Evolutionary conservation across 805 yeast genomes (phyloP).

Genomic region (Myxozyma melibiosi): DNA sequence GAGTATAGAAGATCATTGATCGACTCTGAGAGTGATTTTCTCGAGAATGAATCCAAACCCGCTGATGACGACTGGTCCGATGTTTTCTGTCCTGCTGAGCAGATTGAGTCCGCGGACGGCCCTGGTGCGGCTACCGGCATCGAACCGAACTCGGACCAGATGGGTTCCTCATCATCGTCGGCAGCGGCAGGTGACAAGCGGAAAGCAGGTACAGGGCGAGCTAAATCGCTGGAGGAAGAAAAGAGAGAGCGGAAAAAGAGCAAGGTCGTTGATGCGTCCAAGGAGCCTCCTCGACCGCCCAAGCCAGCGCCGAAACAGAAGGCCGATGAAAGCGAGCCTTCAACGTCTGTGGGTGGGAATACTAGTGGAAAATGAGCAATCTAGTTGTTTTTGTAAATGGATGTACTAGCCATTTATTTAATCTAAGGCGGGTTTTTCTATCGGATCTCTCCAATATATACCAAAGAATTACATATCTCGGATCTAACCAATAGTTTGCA

Average conservation of each 20-base stretch:
- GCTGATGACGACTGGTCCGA: slow-evolving; percentile 32
- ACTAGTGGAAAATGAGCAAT: too few species aligned
- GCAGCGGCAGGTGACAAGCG: neutral
- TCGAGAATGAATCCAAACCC: neutral
- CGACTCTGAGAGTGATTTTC: neutral
- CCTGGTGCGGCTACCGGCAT: too few species aligned
- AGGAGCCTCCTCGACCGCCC: neutral
- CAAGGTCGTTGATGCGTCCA: slow-evolving; percentile 10
- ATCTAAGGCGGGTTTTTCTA: too few species aligned
- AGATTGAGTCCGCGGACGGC: neutral
- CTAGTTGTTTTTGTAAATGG: too few species aligned
- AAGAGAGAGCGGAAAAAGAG: slow-evolving; percentile 2
- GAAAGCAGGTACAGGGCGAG: neutral
- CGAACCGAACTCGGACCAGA: too few species aligned
- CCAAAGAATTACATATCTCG: too few species aligned
- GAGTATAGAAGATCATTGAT: neutral
- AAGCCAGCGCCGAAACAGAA: neutral
- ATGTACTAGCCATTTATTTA: too few species aligned
- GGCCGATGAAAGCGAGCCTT: neutral
- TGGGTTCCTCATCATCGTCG: too few species aligned
- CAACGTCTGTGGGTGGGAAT: too few species aligned
- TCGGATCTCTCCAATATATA: too few species aligned
- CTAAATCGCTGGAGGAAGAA: slow-evolving; percentile 20
- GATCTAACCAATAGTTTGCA: too few species aligned
- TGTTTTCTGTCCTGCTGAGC: slow-evolving; percentile 20